Evolutionary conservation across 331 rosid genomes (phyloP).

Genomic region (Phaseolus coccineus): DNA sequence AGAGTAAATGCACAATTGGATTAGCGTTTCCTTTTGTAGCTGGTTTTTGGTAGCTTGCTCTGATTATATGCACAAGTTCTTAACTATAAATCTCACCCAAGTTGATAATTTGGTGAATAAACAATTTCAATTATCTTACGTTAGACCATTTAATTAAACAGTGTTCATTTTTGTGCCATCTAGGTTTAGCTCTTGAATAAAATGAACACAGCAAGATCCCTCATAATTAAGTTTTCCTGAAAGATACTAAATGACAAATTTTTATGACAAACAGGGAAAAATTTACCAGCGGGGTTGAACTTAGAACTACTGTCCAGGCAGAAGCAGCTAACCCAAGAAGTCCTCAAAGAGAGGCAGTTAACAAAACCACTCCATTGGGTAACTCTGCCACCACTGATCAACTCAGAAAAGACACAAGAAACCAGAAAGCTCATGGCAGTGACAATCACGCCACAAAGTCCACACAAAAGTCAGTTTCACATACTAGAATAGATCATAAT

Average conservation of each 20-base stretch:
- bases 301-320: slow-evolving; percentile 31
- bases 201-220: neutral
- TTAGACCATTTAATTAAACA: neutral
- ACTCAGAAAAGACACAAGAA: slow-evolving; percentile 25
- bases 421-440: slow-evolving; percentile 16
- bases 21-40: slow-evolving; percentile 26
- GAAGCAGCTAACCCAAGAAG: slow-evolving; percentile 42
- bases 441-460: slow-evolving; percentile 10
- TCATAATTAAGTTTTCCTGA: neutral
- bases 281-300: slow-evolving; percentile 50
- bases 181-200: neutral
- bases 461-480: slow-evolving; percentile 27
- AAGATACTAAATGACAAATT: neutral
- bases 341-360: slow-evolving; percentile 28
- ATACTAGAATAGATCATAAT: slow-evolving; percentile 12
- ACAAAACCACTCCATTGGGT: slow-evolving; percentile 13
- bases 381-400: slow-evolving; percentile 37
- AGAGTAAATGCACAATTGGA: neutral
- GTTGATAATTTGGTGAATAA: neutral
- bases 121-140: neutral
- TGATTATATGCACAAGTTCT: neutral
- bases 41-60: neutral
- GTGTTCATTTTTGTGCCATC: slow-evolving; percentile 1
- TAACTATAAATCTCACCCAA: neutral
- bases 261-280: slow-evolving; percentile 61